Percentiles rank a stretch among this genome's conserved stretches.
phyloP scores from a whole-genome alignment of 345 rosid genomes.

The Populus pruinosa region DNA sequence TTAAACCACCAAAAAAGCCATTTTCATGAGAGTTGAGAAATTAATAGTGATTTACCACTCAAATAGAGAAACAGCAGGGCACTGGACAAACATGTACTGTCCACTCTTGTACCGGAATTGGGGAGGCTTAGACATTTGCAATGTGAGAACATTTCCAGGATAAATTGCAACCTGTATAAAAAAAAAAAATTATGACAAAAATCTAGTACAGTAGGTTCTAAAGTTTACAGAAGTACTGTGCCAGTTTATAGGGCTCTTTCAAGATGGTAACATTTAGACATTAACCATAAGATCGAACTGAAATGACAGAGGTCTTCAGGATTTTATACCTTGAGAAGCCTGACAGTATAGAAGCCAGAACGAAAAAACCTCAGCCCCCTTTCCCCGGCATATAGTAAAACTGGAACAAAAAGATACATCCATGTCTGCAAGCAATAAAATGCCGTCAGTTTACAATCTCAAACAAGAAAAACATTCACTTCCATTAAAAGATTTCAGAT shows the following conservation, averaged over 20 bases:
- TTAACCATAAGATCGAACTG: not conserved
- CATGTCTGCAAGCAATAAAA: conserved; percentile 57
- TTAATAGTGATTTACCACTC: conserved; percentile 58
- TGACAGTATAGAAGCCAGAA: conserved; percentile 71
- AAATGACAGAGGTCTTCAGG: not conserved
- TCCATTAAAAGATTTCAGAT: not conserved
- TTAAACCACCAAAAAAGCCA: not conserved
- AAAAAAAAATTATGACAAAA: not conserved
- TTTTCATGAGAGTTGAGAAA: not conserved
- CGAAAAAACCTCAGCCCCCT: conserved; percentile 84
- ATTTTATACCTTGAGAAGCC: conserved; percentile 58
- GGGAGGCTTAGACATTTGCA: conserved; percentile 94
- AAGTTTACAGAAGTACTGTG: not conserved
- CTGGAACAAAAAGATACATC: conserved; percentile 93
- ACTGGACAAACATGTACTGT: conserved; percentile 96
- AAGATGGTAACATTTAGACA: not conserved
- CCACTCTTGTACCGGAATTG: conserved; percentile 93
- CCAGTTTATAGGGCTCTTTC: not conserved
- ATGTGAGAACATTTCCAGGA: conserved; percentile 88
- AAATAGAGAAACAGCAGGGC: conserved; percentile 97
- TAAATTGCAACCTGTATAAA: conserved; percentile 79
- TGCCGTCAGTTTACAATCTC: not conserved
- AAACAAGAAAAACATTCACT: not conserved
- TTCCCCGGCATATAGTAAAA: conserved; percentile 76
- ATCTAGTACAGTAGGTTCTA: not conserved